phyloP scores from a whole-genome alignment of 208 protist genomes.

The Sergeia podlipaevii region DNA sequence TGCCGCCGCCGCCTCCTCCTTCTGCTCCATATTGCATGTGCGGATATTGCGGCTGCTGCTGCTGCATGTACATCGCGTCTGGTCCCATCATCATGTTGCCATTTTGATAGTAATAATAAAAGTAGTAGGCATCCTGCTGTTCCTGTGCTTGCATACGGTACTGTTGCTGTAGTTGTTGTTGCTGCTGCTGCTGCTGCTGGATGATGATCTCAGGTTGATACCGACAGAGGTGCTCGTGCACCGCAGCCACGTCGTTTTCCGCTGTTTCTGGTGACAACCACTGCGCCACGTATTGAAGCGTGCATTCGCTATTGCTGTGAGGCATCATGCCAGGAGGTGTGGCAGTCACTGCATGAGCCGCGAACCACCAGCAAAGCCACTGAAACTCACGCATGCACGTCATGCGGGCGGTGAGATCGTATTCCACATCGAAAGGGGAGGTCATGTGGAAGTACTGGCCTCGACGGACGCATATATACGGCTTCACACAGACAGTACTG shows the following conservation, averaged over 20 bases:
- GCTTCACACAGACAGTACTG: conserved; percentile 70
- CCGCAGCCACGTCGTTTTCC: conserved; percentile 38
- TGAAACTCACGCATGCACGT: conserved; percentile 75
- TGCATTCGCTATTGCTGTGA: conserved; percentile 26
- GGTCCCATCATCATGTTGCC: neutral
- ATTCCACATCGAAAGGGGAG: conserved; percentile 80
- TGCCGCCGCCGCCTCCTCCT: no score
- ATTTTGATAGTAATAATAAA: neutral
- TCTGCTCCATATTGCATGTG: no score
- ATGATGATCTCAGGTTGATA: no score
- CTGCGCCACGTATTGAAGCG: conserved; percentile 56
- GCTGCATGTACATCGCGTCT: no score
- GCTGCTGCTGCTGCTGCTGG: conserved; percentile 13
- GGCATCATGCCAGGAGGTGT: neutral
- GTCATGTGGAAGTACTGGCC: conserved; percentile 83
- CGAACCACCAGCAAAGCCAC: conserved; percentile 72
- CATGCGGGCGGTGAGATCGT: conserved; percentile 84
- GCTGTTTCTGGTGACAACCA: conserved; percentile 58
- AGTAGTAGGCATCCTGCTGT: no score
- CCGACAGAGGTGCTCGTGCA: conserved; percentile 41
- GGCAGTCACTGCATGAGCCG: conserved; percentile 25
- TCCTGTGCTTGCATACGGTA: no score
- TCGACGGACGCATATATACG: conserved; percentile 50
- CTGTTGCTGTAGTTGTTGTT: conserved; percentile 21
- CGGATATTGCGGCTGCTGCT: no score